phyloP scores from a whole-genome alignment of 345 rosid species.

The Citrus cavaleriei region DNA sequence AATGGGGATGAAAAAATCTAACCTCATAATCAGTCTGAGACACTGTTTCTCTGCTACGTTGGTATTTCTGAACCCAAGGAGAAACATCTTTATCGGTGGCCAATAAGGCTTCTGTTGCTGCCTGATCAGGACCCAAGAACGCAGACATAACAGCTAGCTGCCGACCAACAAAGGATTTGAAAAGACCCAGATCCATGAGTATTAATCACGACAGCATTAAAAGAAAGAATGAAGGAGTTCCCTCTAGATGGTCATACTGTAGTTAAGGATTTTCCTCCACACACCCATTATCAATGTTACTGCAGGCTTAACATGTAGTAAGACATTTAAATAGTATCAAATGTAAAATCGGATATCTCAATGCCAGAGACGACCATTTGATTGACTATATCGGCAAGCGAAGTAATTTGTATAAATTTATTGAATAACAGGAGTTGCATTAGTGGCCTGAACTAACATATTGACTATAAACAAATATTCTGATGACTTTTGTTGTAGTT shows the following conservation, averaged over 20 bases:
- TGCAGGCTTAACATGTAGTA: neutral
- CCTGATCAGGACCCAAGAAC: slow-evolving; percentile 92
- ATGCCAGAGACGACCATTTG: neutral
- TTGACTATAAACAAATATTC: neutral
- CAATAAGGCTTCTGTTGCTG: slow-evolving; percentile 64
- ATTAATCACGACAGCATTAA: neutral
- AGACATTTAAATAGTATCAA: neutral
- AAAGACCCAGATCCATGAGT: slow-evolving; percentile 5
- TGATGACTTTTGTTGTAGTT: neutral
- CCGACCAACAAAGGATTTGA: slow-evolving; percentile 11
- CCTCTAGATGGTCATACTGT: neutral
- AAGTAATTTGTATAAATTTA: neutral
- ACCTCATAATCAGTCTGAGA: slow-evolving; percentile 95
- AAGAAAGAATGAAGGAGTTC: neutral
- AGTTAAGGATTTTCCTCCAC: neutral
- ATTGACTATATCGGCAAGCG: neutral
- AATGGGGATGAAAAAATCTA: neutral
- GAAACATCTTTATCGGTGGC: slow-evolving; percentile 64
- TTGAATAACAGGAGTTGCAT: neutral
- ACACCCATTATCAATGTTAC: neutral
- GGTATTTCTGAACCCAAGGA: slow-evolving; percentile 90
- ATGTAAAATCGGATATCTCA: neutral
- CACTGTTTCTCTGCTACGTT: slow-evolving; percentile 88
- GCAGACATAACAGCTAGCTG: slow-evolving; percentile 95
- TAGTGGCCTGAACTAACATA: neutral